These are phyloP conservation scores for Ophiocordyceps camponoti-rufipedis DNA, from an alignment of 2,329 filamentous ascomycete genomes.

Conservation along the genomic window DNA sequence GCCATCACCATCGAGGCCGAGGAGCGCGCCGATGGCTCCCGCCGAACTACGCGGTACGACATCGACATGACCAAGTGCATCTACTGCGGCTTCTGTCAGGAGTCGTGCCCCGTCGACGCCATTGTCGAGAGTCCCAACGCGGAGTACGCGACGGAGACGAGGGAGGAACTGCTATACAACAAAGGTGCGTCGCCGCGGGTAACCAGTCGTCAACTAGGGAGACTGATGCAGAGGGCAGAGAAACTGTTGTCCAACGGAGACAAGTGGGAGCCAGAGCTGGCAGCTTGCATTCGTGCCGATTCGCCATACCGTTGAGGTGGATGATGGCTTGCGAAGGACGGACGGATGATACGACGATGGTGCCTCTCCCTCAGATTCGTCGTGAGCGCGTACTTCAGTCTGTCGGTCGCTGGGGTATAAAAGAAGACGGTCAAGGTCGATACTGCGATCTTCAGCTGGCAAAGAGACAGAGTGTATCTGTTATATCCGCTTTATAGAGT, in stretches of 20 bases:
- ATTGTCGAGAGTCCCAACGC: conserved; percentile 50
- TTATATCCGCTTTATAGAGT: too few relatives aligned
- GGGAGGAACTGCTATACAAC: conserved; percentile 94
- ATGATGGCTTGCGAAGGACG: too few relatives aligned
- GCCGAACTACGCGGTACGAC: conserved; percentile 92
- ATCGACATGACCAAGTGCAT: conserved; percentile 99
- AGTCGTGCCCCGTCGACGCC: conserved; percentile 95
- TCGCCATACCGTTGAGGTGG: conserved; percentile 60
- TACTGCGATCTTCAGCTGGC: too few relatives aligned
- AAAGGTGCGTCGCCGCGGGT: conserved; percentile 36
- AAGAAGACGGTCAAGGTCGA: too few relatives aligned
- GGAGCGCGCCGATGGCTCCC: conserved; percentile 87
- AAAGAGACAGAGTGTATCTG: too few relatives aligned
- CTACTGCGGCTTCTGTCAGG: conserved; percentile 98
- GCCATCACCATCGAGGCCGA: conserved; percentile 99
- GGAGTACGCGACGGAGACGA: conserved; percentile 46
- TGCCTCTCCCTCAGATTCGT: too few relatives aligned
- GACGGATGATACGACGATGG: too few relatives aligned
- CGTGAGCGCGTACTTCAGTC: too few relatives aligned
- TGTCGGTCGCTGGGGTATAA: too few relatives aligned
- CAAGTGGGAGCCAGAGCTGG: conserved; percentile 96
- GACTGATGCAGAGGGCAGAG: conserved; percentile 27
- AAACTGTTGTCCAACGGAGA: conserved; percentile 79
- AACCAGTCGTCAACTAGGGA: too few relatives aligned
- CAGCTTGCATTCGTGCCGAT: conserved; percentile 81